Evolutionary conservation across 2,329 filamentous ascomycete species (phyloP).

Genomic region (Sporothrix luriei): DNA sequence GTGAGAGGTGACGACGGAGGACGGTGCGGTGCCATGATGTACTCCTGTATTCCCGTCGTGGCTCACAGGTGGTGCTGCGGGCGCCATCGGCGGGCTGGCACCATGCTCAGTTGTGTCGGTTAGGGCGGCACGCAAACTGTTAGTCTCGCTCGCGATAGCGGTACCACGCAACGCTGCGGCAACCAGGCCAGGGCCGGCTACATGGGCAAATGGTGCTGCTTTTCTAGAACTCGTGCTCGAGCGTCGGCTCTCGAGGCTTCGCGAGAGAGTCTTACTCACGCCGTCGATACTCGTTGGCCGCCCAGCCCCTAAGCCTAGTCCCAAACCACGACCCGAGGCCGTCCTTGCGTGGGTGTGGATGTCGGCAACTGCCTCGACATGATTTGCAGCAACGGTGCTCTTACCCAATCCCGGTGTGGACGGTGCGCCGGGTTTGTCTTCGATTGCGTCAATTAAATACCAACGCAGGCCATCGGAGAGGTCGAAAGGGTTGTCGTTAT

Average conservation of each 20-base stretch:
- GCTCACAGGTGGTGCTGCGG: constrained; percentile 25
- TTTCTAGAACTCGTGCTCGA: constrained; percentile 86
- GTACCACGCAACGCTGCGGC: constrained; percentile 48
- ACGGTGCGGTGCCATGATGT: constrained; percentile 4
- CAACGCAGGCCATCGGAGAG: constrained; percentile 91
- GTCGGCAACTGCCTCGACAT: constrained; percentile 82
- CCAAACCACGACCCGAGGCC: constrained; percentile 43
- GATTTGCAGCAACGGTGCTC: constrained; percentile 84
- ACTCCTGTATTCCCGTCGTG: not conserved
- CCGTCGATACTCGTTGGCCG: constrained; percentile 65
- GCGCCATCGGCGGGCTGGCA: constrained; percentile 45
- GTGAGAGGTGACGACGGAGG: constrained; percentile 35
- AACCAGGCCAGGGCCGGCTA: constrained; percentile 28
- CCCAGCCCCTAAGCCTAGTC: constrained; percentile 37
- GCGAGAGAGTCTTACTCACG: constrained; percentile 76
- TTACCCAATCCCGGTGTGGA: constrained; percentile 91
- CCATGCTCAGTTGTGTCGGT: constrained; percentile 44
- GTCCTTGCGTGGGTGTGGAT: constrained; percentile 56
- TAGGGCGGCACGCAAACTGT: constrained; percentile 56
- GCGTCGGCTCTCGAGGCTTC: constrained; percentile 86
- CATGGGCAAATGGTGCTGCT: constrained; percentile 53
- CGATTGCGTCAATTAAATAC: constrained; percentile 91
- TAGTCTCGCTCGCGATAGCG: constrained; percentile 60
- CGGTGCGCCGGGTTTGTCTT: constrained; percentile 89
- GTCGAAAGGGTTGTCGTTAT: constrained; percentile 96